Evolutionary conservation across 2,329 filamentous ascomycete species (phyloP).

Genomic region (Aspergillus sp.): DNA sequence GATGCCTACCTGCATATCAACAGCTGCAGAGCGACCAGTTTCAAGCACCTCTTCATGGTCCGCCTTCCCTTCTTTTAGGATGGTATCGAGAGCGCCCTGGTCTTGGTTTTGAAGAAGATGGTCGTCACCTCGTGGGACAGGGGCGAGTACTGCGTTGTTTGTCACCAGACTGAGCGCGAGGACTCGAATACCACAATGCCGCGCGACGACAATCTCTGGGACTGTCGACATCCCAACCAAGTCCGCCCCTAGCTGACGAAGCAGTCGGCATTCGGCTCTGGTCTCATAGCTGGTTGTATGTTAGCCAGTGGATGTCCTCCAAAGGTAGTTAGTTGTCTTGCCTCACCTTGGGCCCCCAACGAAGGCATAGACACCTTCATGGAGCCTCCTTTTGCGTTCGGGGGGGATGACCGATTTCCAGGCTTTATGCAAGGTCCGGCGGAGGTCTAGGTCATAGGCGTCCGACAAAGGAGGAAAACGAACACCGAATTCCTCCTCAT

Average conservation of each 20-base stretch:
- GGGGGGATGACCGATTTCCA: constrained; percentile 44
- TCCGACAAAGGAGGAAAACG: constrained; percentile 57
- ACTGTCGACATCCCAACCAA: constrained; percentile 64
- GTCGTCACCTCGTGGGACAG: constrained; percentile 43
- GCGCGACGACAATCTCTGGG: constrained; percentile 57
- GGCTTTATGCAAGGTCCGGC: constrained; percentile 47
- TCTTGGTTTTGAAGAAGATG: constrained; percentile 51
- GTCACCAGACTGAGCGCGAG: constrained; percentile 59
- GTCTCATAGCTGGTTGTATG: constrained; percentile 48
- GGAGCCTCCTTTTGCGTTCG: constrained; percentile 43
- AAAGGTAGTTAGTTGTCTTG: constrained; percentile 1
- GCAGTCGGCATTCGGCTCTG: constrained; percentile 54
- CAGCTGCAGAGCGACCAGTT: constrained; percentile 49
- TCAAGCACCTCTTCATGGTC: constrained; percentile 58
- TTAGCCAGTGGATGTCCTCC: not conserved
- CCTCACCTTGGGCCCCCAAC: constrained; percentile 52
- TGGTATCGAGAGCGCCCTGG: constrained; percentile 54
- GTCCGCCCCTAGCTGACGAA: constrained; percentile 53
- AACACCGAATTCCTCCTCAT: constrained; percentile 52
- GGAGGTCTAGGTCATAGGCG: constrained; percentile 55
- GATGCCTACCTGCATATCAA: constrained; percentile 51
- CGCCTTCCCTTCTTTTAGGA: constrained; percentile 51
- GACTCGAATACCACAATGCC: constrained; percentile 54
- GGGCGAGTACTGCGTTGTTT: constrained; percentile 17
- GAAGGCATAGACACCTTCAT: constrained; percentile 59